Evolutionary conservation across 164 flowering plant genomes (phyloP).

Genomic region (Vitis labrusca): DNA sequence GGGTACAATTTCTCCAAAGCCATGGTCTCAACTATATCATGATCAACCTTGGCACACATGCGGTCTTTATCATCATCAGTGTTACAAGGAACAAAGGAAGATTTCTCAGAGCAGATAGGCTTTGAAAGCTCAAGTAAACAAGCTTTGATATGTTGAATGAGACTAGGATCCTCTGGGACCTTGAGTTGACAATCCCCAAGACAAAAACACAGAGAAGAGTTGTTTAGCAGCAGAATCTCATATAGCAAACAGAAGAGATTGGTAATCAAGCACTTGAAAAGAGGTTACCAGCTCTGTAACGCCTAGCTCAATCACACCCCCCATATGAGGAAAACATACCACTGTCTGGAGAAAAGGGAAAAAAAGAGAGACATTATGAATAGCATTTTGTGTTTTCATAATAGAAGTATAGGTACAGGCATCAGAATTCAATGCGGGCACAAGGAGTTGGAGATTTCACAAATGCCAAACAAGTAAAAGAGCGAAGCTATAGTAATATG

Average conservation of each 20-base stretch:
- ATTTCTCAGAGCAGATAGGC: conserved; percentile 46
- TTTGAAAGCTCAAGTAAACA: conserved; percentile 58
- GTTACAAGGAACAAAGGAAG: conserved; percentile 30
- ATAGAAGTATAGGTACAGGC: not conserved
- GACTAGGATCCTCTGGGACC: conserved; percentile 66
- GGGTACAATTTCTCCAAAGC: conserved; percentile 27
- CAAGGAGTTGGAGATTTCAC: not conserved
- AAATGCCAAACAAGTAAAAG: not conserved
- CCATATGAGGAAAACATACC: conserved; percentile 78
- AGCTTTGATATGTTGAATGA: conserved; percentile 69
- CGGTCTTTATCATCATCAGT: conserved; percentile 42
- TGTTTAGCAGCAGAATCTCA: not conserved
- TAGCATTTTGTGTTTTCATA: not conserved
- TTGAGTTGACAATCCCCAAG: conserved; percentile 20
- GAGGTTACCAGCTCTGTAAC: conserved; percentile 68
- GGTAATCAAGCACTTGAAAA: not conserved
- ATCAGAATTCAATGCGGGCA: not conserved
- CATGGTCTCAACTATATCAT: conserved; percentile 26
- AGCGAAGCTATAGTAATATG: no score
- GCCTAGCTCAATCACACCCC: conserved; percentile 87
- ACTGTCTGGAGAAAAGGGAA: conserved; percentile 63
- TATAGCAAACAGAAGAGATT: not conserved
- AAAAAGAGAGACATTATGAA: not conserved
- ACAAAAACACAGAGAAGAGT: not conserved
- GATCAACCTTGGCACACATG: conserved; percentile 26